Evolutionary conservation across 768 basidiomycete species (phyloP), one percentile per base, ranked within the genome.

Genomic region (Roridomyces roridus): DNA sequence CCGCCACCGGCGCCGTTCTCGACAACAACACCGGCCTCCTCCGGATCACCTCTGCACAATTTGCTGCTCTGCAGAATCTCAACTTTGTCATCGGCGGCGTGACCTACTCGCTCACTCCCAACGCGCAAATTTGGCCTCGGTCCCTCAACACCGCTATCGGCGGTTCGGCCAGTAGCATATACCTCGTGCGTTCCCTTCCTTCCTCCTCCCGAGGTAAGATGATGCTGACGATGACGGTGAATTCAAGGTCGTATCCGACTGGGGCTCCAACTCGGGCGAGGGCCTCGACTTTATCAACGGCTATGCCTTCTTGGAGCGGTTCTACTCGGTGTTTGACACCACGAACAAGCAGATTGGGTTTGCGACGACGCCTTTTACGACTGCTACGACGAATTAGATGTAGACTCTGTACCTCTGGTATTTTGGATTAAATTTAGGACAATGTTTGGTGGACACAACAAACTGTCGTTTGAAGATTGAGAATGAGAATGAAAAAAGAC

Each of bases 101-200:
- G 12, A 36, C 6, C 23, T 17, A 9, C 35, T 36, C 34, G 8
- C 43, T 52, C 4, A 52, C 51, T 6, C 51, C 51, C 34, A 14
- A 83, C 55, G 72, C 24, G 1, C 51, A 52, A 21, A 68, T 71
- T 46, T 73, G 68, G 68, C 72, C 73, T 31, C 64, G 68, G 2
- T 29, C 75, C 14, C 73, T 83, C 36, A 82, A 82, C 70, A 70
- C 72, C 6, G 68, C 70, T 48, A 72, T 82, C 34, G 79, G 80
- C 23, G 80, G 81, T 28, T 66, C 56, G 6, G 36, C 63, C 1
- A 42, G 60, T 56, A 48, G 57, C 55, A 68, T 82, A 28, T 81
- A 81, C 65, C 69, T 74, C 29, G 65, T 79, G 46, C 29, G 71
- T 78, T 46, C 48, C 46, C 18, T 8, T 12, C 14, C 42, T 52